Conservation (phyloP, 306 rosid species). For the Alnus rubra region DNA sequence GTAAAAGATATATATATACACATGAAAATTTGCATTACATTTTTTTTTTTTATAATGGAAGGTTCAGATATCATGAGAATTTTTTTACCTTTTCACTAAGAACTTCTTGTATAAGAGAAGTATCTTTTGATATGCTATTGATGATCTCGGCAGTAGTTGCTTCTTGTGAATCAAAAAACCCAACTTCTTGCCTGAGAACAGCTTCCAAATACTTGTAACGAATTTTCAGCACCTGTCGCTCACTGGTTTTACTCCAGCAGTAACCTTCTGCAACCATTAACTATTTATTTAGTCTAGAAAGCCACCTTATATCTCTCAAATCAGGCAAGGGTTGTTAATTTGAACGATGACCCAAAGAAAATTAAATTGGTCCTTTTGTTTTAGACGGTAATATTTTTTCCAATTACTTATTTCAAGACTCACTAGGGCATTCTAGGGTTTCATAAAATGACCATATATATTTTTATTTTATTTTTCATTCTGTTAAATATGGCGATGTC, state of each 20-base stretch:
- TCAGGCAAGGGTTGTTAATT: background rate
- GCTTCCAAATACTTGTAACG: conserved; percentile 90
- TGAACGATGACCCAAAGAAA: conserved; percentile 2
- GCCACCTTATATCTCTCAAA: background rate
- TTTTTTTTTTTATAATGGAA: background rate
- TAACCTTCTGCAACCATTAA: conserved; percentile 68
- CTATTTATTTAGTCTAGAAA: background rate
- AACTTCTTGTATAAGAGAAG: conserved; percentile 85
- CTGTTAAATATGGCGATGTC: conserved; percentile 17
- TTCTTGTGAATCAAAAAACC: conserved; percentile 84
- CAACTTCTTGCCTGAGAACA: conserved; percentile 88
- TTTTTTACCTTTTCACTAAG: conserved; percentile 80
- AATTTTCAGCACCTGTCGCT: conserved; percentile 80
- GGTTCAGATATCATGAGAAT: background rate
- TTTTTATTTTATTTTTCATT: background rate
- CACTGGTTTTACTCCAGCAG: conserved; percentile 98
- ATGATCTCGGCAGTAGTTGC: conserved; percentile 85
- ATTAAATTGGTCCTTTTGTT: background rate
- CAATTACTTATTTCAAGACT: background rate
- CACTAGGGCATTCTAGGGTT: conserved; percentile 37
- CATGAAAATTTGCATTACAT: background rate
- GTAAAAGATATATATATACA: background rate
- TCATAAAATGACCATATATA: conserved; percentile 5
- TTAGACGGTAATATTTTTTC: background rate
- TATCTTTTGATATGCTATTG: conserved; percentile 80